phyloP scores from a whole-genome alignment of 1,284 basidiomycete species.

The Exobasidium rhododendri region DNA sequence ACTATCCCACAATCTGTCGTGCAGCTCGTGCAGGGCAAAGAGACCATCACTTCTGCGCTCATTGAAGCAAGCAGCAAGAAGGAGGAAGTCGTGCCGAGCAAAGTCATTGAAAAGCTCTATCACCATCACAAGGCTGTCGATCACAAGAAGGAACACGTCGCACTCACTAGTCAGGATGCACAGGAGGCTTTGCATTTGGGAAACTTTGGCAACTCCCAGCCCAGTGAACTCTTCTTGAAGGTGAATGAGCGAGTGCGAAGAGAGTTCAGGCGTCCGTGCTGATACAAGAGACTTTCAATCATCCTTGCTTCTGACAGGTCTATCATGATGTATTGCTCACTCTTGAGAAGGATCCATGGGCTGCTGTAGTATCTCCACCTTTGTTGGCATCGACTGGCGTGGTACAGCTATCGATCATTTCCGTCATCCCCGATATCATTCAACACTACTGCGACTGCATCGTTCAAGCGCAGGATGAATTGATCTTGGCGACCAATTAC shows the following conservation, averaged over 20 bases:
- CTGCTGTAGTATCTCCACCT: constrained; percentile 45
- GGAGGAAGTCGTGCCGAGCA: background rate
- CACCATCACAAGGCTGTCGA: background rate
- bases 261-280: background rate
- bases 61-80: background rate
- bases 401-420: constrained; percentile 47
- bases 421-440: constrained; percentile 50
- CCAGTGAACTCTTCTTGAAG: background rate
- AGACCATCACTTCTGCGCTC: background rate
- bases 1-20: background rate
- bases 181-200: background rate
- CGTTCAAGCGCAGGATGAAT: constrained; percentile 41
- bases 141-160: background rate
- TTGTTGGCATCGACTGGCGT: constrained; percentile 47
- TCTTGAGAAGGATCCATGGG: constrained; percentile 35
- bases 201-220: background rate
- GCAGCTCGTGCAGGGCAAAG: background rate
- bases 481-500: constrained; percentile 52
- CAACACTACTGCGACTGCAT: constrained; percentile 52
- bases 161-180: background rate
- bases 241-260: background rate
- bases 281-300: background rate
- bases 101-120: background rate
- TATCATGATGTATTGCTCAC: constrained; percentile 44
- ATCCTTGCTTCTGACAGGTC: constrained; percentile 14